Evolutionary conservation across 129 eudicot genomes (phyloP), one percentile per base, ranked within the genome.

Genomic region (Glebionis coronaria): DNA sequence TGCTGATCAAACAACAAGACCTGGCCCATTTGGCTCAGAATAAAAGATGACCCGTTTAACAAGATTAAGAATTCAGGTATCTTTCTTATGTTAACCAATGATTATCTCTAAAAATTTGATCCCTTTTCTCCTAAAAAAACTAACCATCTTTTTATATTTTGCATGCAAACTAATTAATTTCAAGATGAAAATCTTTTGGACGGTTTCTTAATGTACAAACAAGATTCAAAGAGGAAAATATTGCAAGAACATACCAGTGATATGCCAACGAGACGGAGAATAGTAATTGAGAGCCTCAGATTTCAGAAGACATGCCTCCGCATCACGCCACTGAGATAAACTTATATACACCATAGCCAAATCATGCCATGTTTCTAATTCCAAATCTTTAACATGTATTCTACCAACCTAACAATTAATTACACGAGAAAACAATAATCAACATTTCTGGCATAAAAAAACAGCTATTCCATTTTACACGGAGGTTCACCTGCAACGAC

Each of bases 351-450:
- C 70, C 63, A 76, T 78, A 56, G 95, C 96, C 63, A 93, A 76
- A 82, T 93, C 96, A 68, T 78, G 85, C 98, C 98, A 93, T 13
- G 90, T 88, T 56, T 88, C 88, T 81, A 76, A n/a, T 70, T 93
- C 98, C 76, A 88, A 78, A 61, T 65, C 68, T 65, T 71, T 79
- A 38, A 56, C 47, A 44, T 50, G 70, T 51, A 80, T 79, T 64
- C 54, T 63, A 59, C 29, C 79, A 25, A 63, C 84, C 96, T 91
- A 81, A 58, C 67, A 74, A 28, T 47, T n/a, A 14, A 28, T 15
- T 59, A 71, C 58, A 51, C 3, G 4, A 56, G 46, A 29, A 16
- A 3, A 4, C n/a, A 62, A 52, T 18, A 20, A 50, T 46, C 21
- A n/a, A 13, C 13, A 18, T 19, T 16, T 73, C 64, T 52, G 56